Conservation (phyloP, 106 monocot species). For the Apostasia shenzhenica region DNA sequence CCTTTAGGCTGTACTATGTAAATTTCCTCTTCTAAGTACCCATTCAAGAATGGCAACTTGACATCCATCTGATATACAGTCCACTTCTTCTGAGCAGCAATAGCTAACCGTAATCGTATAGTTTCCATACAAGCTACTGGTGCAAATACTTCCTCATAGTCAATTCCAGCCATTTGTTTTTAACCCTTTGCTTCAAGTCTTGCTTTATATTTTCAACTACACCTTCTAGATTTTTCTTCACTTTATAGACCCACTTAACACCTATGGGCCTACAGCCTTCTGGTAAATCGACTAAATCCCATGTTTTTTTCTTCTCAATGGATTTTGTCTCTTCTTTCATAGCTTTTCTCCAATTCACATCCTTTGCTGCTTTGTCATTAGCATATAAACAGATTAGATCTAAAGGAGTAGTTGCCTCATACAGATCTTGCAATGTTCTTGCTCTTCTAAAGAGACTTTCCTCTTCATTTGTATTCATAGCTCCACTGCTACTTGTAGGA, state of each 20-base stretch:
- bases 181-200: not conserved
- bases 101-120: not conserved
- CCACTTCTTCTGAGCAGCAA: not conserved
- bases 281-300: not conserved
- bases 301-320: not conserved
- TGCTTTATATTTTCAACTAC: too few species aligned
- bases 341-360: not conserved
- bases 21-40: not conserved
- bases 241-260: not conserved
- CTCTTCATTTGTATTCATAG: not conserved
- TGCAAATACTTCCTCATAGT: not conserved
- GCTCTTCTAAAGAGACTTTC: not conserved
- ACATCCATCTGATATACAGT: not conserved
- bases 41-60: not conserved
- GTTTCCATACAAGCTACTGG: too few species aligned
- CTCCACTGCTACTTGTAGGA: not conserved
- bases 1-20: not conserved
- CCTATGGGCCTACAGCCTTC: too few species aligned
- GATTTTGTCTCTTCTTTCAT: not conserved
- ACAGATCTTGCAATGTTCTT: not conserved
- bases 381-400: too few species aligned
- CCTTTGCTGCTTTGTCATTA: not conserved
- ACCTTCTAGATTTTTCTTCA: not conserved
- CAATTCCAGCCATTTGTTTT: too few species aligned
- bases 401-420: not conserved